Conservation (phyloP, 169 alveolate genomes). For the Cryptosporidium andersoni region DNA sequence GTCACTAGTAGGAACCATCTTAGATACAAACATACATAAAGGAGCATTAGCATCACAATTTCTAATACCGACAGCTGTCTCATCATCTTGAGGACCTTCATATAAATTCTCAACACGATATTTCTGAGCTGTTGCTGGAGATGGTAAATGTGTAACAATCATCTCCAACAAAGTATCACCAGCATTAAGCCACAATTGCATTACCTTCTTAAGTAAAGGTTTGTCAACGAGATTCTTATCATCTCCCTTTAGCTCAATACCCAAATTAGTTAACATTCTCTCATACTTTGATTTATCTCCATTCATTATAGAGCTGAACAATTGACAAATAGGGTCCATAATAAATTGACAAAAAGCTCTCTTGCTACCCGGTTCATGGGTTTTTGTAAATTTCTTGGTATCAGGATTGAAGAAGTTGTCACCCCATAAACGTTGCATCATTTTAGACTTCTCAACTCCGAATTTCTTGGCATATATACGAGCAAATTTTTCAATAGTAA, state of each 20-base stretch:
- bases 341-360: conserved; percentile 97
- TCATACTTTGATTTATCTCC: conserved; percentile 90
- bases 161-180: conserved; percentile 98
- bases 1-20: conserved; percentile 99
- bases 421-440: conserved; percentile 99
- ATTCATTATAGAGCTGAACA: conserved; percentile 92
- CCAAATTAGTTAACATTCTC: conserved; percentile 91
- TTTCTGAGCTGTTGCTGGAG: conserved; percentile 97
- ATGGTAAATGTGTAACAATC: conserved; percentile 98
- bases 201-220: conserved; percentile 95
- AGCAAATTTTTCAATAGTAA: conserved; percentile 96
- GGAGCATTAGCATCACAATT: conserved; percentile 99
- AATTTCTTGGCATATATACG: conserved; percentile 94
- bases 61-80: conserved; percentile 95
- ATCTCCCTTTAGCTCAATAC: conserved; percentile 92
- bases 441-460: conserved; percentile 92
- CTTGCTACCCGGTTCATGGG: conserved; percentile 82
- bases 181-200: conserved; percentile 99
- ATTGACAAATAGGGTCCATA: conserved; percentile 97
- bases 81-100: conserved; percentile 99
- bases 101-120: conserved; percentile 97
- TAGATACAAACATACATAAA: conserved; percentile 98
- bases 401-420: conserved; percentile 96
- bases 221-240: conserved; percentile 95
- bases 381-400: conserved; percentile 93